phyloP scores from a whole-genome alignment of 2,329 filamentous ascomycete genomes.

The Calonectria pteridis region DNA sequence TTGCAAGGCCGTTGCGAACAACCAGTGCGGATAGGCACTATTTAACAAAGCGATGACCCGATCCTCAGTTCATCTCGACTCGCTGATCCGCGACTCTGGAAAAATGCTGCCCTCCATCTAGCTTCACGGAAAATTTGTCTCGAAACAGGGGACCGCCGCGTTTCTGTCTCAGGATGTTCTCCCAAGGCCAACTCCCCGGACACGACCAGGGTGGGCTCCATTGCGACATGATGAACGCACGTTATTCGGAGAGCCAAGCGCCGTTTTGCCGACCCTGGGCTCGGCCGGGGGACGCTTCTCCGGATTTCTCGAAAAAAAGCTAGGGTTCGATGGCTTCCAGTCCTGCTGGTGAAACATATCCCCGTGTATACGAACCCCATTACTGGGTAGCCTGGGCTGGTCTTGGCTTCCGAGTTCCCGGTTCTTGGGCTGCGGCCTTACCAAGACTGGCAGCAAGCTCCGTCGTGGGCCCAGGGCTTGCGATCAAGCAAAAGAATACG shows the following conservation, averaged over 20 bases:
- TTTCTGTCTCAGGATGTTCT: constrained; percentile 20
- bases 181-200: background rate
- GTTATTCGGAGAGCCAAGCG: background rate
- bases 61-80: background rate
- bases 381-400: background rate
- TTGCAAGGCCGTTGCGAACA: background rate
- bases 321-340: background rate
- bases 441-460: background rate
- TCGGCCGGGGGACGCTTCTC: background rate
- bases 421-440: background rate
- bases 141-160: constrained; percentile 9
- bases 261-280: constrained; percentile 12
- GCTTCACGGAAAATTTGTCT: constrained; percentile 10
- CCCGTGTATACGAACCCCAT: background rate
- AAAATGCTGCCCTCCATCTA: constrained; percentile 1
- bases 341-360: background rate
- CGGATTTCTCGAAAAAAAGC: background rate
- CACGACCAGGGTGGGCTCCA: background rate
- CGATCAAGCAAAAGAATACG: background rate
- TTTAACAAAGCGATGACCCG: background rate
- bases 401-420: background rate
- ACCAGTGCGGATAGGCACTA: background rate
- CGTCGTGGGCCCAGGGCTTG: background rate
- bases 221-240: background rate
- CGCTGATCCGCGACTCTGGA: background rate